A percentile compares a stretch with the other conserved stretches of the same genome.
These are phyloP conservation scores for Barnettozyma vustinii DNA, from an alignment of 805 yeast species.

Conservation along the genomic window DNA sequence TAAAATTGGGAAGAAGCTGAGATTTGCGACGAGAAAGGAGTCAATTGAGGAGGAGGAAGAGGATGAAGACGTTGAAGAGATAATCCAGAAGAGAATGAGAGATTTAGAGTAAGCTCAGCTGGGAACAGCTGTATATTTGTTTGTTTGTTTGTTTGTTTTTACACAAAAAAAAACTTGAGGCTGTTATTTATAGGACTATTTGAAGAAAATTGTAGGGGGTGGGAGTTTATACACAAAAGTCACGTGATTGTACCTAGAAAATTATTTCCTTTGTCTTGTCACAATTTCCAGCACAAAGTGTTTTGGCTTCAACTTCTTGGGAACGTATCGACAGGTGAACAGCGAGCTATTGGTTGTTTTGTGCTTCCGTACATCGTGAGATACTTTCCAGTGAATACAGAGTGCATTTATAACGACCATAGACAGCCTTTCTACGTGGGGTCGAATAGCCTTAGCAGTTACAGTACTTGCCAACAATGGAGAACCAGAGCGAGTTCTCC, in stretches of 20 bases:
- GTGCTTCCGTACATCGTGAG: neutral
- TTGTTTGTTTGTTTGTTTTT: too few relatives aligned
- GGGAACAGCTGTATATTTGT: neutral
- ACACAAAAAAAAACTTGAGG: neutral
- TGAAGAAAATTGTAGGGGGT: too few relatives aligned
- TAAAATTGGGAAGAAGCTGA: constrained; percentile 35
- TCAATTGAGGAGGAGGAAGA: constrained; percentile 20
- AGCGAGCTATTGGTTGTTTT: neutral
- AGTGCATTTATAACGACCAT: neutral
- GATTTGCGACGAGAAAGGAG: constrained; percentile 23
- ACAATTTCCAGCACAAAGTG: neutral
- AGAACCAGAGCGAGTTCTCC: constrained; percentile 5
- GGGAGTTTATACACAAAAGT: neutral
- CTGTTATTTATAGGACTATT: neutral
- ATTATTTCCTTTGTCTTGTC: neutral
- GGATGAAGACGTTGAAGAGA: constrained; percentile 47
- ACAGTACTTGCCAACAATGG: neutral
- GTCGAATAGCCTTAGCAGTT: neutral
- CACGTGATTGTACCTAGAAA: neutral
- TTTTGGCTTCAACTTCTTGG: neutral
- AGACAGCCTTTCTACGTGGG: neutral
- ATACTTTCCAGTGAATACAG: neutral
- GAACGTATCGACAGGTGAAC: neutral
- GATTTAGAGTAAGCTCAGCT: constrained; percentile 27
- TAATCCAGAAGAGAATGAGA: constrained; percentile 44